These are phyloP conservation scores for Tilletia caries DNA, from an alignment of 1,284 basidiomycete species.

Conservation along the genomic window DNA sequence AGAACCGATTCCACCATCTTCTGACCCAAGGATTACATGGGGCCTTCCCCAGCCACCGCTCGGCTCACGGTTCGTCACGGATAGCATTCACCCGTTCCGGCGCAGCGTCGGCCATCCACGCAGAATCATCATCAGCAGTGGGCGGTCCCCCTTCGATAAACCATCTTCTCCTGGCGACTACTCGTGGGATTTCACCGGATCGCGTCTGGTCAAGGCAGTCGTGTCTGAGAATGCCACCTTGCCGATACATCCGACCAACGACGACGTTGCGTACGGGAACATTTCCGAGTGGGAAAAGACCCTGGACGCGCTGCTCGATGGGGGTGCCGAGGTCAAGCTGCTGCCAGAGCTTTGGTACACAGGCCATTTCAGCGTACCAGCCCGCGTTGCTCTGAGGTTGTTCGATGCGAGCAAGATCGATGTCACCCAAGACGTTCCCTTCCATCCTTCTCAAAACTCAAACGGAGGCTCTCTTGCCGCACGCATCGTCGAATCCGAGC, in stretches of 20 bases:
- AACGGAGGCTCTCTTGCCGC: background rate
- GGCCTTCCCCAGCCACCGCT: background rate
- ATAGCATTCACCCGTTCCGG: background rate
- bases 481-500: background rate
- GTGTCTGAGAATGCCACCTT: background rate
- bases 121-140: background rate
- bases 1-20: no score
- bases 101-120: background rate
- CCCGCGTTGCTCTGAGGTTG: background rate
- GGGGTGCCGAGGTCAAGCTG: background rate
- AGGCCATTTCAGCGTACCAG: background rate
- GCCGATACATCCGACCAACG: background rate
- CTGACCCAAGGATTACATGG: no score
- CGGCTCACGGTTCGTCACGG: background rate
- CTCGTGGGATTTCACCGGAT: conserved; percentile 2
- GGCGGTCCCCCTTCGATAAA: background rate
- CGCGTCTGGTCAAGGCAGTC: background rate
- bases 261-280: background rate
- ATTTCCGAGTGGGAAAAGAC: conserved; percentile 7
- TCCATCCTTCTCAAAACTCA: no score
- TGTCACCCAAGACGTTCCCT: background rate
- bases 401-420: background rate
- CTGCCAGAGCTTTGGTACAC: background rate
- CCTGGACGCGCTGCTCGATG: background rate
- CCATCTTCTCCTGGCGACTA: background rate